Base-by-base conservation (phyloP, 176 grass and related monocot species). In the Bonia amplexicaulis region DNA sequence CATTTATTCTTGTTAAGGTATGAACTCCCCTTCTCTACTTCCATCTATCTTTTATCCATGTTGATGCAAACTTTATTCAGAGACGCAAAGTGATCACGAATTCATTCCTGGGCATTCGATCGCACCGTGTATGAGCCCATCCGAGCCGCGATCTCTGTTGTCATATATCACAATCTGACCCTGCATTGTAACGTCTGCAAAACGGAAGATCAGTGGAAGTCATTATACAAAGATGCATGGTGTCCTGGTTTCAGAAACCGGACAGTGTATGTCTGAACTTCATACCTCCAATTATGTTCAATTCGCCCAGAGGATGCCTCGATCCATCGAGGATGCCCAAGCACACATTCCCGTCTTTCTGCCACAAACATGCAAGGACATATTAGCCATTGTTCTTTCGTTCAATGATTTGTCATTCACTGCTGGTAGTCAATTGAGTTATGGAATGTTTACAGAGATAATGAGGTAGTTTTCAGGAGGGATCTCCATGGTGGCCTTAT, bases 271-370 rank as follows among this genome's bases (percentile, higher is more conserved):
- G 10, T 57, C 53, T 31, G 37, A 58, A 74, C 40, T 64, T 39
- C 40, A 62, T 85, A 97, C 92, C 95, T 93, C 92, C 95, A 77
- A 95, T 87, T 31, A 94, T 33, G n/a, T 75, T 95, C 71, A 52
- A 73, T 74, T 31, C 90, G 86, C 35, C 86, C 84, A 13, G 74
- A 16, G 0, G 12, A 77, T 12, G 51, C 47, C 57, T 64, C 7
- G 89, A 68, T 85, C 89, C 91, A 29, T 98, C 88, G 51, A 92
- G 93, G 86, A 98, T 98, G 54, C 93, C 96, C 84, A 98, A 76
- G 87, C 96, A 95, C 47, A 62, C 80, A 83, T 92, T 95, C 12
- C 84, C 86, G 33, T 71, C 39, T 84, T 95, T 89, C 96, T 93
- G 80, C 35, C 69, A 89, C 37, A 44, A 62, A 41, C 59, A 58